Base-by-base conservation (phyloP, 2,329 filamentous ascomycete species). In the Chaetomiaceae sp. region DNA sequence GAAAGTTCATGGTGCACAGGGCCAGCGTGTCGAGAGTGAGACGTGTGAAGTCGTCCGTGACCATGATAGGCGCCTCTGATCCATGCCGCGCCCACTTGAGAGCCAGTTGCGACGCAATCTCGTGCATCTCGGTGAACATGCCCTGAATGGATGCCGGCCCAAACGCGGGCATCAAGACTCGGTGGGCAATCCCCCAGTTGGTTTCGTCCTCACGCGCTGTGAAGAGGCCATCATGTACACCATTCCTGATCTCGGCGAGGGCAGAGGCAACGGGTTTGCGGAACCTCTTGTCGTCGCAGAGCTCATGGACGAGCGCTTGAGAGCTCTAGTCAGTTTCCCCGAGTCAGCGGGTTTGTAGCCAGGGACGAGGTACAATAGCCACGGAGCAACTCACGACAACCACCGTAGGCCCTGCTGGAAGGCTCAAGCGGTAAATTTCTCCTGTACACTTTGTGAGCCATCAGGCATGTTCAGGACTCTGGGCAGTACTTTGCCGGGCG, bases 21-120 rank as follows among this genome's bases (percentile, higher is more conserved):
- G 84, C 84, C 8, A 90, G 76, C 0, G 85, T 86, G 64, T 90
- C 87, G 2, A 90, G 75, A 0, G 86, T 82, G 29, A 90, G 71
- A n/a, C 86, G 78, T 2, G 86, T 88, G 57, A 88, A 87, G 66
- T 89, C 84, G 16, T 86, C 82, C 0, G 80, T 76, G 0, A 80
- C 79, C 40, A 75, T 71, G 53, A 90, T 85, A 9, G 77, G 71
- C 40, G 75, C 66, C 1, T 73, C 66, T 1, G 80, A 70, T 0
- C 86, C 86, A 58, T 81, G 75, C 30, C 85, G 76, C 16, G 84
- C 84, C 78, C 84, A 84, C 66, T 88, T 88, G 69, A 87, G 74
- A 9, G 78, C 76, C 45, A 89, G 68, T 63, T 89, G 85, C 0
- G 75, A 74, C 4, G 83, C 78, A 55, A 88, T 81, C 59, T 88